Evolutionary conservation across 2,329 filamentous ascomycete species (phyloP).

Genomic region (Fusarium secorum): DNA sequence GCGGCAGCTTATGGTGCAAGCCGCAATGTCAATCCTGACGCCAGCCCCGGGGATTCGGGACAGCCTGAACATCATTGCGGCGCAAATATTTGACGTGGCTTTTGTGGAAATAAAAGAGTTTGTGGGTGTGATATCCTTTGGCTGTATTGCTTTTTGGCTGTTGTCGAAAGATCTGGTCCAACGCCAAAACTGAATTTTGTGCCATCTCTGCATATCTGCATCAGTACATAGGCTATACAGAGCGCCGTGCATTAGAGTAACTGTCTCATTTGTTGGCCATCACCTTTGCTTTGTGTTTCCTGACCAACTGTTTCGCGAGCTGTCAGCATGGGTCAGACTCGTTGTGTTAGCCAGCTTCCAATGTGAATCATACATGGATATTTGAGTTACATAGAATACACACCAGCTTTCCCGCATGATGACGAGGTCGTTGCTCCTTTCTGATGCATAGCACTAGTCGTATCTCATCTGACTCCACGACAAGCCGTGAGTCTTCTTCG

Average conservation of each 20-base stretch:
- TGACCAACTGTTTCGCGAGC: neutral
- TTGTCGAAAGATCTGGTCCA: neutral
- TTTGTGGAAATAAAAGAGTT: neutral
- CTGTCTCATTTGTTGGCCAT: conserved; percentile 5
- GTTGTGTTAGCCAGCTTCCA: neutral
- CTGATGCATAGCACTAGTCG: neutral
- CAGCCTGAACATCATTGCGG: neutral
- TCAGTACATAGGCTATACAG: neutral
- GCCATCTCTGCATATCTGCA: neutral
- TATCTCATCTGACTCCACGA: neutral
- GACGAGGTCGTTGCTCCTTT: neutral
- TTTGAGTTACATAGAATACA: neutral
- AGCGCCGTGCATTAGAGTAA: neutral
- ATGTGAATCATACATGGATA: neutral
- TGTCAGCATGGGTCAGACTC: neutral
- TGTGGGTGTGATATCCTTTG: conserved; percentile 34
- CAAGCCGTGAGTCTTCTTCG: neutral
- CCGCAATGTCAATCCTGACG: conserved; percentile 27
- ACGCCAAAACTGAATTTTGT: neutral
- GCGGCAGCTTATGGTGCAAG: conserved; percentile 26
- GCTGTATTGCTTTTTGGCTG: conserved; percentile 12
- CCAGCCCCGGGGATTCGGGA: conserved; percentile 35
- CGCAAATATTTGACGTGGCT: neutral
- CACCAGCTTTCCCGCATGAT: neutral
- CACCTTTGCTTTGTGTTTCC: neutral